Evolutionary conservation across 768 basidiomycete genomes (phyloP), one percentile per base, ranked within the genome.

Genomic region (Hebeloma cylindrosporum): DNA sequence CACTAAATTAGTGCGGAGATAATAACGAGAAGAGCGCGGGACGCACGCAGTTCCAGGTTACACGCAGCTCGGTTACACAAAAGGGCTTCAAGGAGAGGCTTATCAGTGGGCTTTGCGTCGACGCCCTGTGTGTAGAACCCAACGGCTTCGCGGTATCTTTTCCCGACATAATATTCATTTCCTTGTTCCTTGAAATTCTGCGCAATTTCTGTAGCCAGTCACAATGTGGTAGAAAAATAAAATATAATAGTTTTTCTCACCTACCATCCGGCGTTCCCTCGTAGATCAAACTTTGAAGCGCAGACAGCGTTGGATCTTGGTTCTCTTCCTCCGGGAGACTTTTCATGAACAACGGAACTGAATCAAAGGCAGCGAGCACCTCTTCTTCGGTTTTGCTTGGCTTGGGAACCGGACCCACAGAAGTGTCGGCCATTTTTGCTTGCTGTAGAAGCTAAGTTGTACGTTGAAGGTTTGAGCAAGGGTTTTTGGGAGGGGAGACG

Each of bases 251-350:
- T 37, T 22, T 7, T 17, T 40, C 60, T 64, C 57, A 79, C 90
- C 59, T 61, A 97, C 95, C 94, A 71, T 97, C 89, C 41, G 93
- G 86, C 11, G 91, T 88, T 21, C 93, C 96, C 11, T 98, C 93
- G 64, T 95, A 74, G 5, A 78, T 80, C 20, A 99, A 76, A 53
- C 79, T 85, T 63, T 94, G 91, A 33, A 98, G 64, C 7, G 95
- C 96, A 45, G 85, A 80, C 14, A 98, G 57, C 2, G 82, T 77
- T 2, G 73, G 66, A 53, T 88, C 83, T 17, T 82, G 74, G n/a
- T 72, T 58, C 8, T 79, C 79, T 4, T 87, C 88, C 3, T 68
- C 69, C 1, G 94, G 93, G 14, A 96, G 73, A 14, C 82, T 79
- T 55, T 82, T 83, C 93, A 98, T 98, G 68, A 99, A 99, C 27